phyloP scores from a whole-genome alignment of 148 eudicot genomes.

The Camellia sinensis region DNA sequence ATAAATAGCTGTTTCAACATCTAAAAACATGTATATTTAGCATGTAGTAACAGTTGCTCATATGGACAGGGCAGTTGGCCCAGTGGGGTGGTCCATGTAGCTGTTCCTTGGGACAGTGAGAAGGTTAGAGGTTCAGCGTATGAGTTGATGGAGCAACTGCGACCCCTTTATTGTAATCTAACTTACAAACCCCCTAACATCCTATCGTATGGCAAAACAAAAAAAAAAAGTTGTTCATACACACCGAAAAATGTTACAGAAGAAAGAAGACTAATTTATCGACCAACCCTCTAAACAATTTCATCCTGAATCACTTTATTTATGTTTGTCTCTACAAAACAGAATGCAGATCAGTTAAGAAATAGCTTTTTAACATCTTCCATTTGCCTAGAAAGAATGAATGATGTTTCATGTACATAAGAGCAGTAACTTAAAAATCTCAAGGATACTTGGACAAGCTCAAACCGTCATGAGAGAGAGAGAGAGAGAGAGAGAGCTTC shows the following conservation, averaged over 20 bases:
- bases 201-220: too few relatives aligned
- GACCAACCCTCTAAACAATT: background rate
- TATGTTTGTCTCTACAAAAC: background rate
- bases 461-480: background rate
- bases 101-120: too few relatives aligned
- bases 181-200: too few relatives aligned
- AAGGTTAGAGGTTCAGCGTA: too few relatives aligned
- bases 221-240: too few relatives aligned
- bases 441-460: background rate
- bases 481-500: background rate
- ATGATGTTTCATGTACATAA: too few relatives aligned
- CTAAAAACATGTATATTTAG: background rate
- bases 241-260: background rate
- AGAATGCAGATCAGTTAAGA: background rate
- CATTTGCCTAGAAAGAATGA: too few relatives aligned
- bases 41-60: background rate
- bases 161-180: too few relatives aligned
- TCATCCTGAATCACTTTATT: background rate
- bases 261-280: background rate
- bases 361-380: background rate
- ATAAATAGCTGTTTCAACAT: background rate
- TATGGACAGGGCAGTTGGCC: background rate
- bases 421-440: too few relatives aligned
- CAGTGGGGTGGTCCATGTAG: too few relatives aligned
- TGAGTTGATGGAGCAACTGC: too few relatives aligned